A percentile compares a stretch with the other conserved stretches of the same genome.
These are phyloP conservation scores for Cladophialophora yegresii DNA, from an alignment of 2,329 filamentous ascomycete genomes.

Conservation along the genomic window DNA sequence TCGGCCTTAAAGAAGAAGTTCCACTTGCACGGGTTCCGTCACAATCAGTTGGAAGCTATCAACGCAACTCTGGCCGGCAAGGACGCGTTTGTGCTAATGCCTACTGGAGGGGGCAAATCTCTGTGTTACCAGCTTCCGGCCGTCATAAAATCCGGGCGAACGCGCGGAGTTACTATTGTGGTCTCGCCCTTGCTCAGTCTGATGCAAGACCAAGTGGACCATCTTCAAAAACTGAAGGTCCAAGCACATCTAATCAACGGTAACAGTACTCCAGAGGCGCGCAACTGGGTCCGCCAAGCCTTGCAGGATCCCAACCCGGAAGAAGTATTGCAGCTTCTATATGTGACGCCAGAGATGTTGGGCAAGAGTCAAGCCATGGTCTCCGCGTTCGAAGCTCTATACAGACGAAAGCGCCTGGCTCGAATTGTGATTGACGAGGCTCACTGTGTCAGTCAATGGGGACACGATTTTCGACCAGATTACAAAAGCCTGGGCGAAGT, in stretches of 20 bases:
- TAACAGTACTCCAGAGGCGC: constrained; percentile 65
- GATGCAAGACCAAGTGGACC: constrained; percentile 95
- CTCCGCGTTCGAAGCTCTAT: constrained; percentile 65
- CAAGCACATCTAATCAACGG: constrained; percentile 81
- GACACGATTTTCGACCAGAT: constrained; percentile 94
- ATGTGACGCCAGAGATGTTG: constrained; percentile 97
- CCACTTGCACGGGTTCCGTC: constrained; percentile 79
- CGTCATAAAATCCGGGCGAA: constrained; percentile 76
- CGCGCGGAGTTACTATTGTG: constrained; percentile 83
- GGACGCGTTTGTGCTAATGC: constrained; percentile 95
- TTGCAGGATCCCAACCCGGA: constrained; percentile 68
- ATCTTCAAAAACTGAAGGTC: constrained; percentile 73
- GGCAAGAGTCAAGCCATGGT: constrained; percentile 74
- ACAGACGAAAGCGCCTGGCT: constrained; percentile 71
- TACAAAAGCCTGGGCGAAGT: constrained; percentile 84
- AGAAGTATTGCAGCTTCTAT: constrained; percentile 79
- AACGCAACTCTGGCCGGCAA: constrained; percentile 86
- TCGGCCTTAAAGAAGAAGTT: constrained; percentile 80
- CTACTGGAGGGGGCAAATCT: constrained; percentile 94
- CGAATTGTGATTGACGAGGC: constrained; percentile 96
- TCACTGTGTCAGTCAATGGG: constrained; percentile 99
- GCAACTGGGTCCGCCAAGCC: constrained; percentile 65
- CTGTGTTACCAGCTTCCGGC: constrained; percentile 95
- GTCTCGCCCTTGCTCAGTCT: constrained; percentile 92
- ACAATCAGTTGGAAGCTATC: constrained; percentile 92